Conservation (phyloP, 768 basidiomycete species). For the Neoboletus brunneissimus region DNA sequence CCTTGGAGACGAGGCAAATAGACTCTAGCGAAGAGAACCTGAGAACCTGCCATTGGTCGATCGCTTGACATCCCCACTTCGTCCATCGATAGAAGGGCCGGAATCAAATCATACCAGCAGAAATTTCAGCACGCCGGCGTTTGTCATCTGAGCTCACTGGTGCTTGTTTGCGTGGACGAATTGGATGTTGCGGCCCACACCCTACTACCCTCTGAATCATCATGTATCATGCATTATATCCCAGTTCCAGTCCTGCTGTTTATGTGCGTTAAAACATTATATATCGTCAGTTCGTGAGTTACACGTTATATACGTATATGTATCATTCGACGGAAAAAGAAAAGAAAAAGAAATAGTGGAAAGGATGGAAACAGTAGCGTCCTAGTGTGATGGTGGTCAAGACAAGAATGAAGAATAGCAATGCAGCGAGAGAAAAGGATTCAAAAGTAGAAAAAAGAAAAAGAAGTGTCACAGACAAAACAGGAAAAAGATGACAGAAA, state of each 20-base stretch:
- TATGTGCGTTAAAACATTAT: constrained; percentile 14
- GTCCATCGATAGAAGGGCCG: neutral
- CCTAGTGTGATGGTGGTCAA: constrained; percentile 11
- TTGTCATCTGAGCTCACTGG: no score
- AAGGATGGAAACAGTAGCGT: neutral
- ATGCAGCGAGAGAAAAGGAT: neutral
- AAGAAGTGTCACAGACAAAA: neutral
- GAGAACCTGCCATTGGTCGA: constrained; percentile 46
- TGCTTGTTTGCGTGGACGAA: no score
- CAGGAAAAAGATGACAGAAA: neutral
- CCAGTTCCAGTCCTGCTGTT: no score
- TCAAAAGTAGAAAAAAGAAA: neutral
- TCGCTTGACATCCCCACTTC: neutral
- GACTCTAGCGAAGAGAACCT: constrained; percentile 43
- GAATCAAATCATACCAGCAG: constrained; percentile 49
- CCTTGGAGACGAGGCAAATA: constrained; percentile 43
- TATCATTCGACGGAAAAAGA: neutral
- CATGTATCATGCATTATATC: no score
- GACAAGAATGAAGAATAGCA: neutral
- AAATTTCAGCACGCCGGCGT: no score
- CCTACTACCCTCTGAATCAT: no score
- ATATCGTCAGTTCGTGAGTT: constrained; percentile 21
- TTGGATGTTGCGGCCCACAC: no score
- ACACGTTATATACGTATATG: constrained; percentile 23
- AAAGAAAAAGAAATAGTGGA: neutral